Evolutionary conservation across 2,329 filamentous ascomycete species (phyloP), one percentile per base, ranked within the genome.

Genomic region (Zymoseptoria crescenta): DNA sequence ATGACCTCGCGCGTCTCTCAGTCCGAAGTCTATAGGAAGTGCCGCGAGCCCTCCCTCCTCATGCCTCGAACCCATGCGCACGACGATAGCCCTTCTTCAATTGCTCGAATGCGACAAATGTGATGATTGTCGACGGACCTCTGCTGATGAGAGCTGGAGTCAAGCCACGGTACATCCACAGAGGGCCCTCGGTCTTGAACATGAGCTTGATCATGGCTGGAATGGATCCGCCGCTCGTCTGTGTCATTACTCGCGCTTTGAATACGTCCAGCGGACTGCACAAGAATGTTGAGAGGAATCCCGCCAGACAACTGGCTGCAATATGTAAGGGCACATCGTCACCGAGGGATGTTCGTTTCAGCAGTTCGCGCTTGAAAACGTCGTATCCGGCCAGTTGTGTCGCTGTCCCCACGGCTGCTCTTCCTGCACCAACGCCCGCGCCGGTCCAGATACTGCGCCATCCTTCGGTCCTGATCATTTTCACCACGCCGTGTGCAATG

Each of bases 391-490:
- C 64, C 24, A 66, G 56, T 52, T 66, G 64, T 5, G 64, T 65
- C 8, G 64, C 64, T 2, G 63, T 63, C 4, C 55, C 59, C 9
- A 66, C 57, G 3, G 59, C 61, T 58, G 64, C 61, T 60, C 64
- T 60, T 49, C 57, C 63, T 8, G 64, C 64, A 48, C 63, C 64
- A 24, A 65, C 54, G 56, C 62, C 63, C 10, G 64, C 64, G 13
- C 64, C 64, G 10, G 64, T 66, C 64, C 64, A 66, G 45, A 66
- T 65, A 52, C 64, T 65, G 58, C 53, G 55, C 61, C 61, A 66
- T 7, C 64, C 64, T 59, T 66, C 64, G 13, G 54, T 48, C 6
- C 59, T 59, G 53, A 66, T 56, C 64, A 66, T 65, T 30, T 60
- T 64, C 16, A 50, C 35, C 35, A 66, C 41, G 41, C 64, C 64